Evolutionary conservation across 768 basidiomycete species (phyloP).

Genomic region (Pisolithus albus): DNA sequence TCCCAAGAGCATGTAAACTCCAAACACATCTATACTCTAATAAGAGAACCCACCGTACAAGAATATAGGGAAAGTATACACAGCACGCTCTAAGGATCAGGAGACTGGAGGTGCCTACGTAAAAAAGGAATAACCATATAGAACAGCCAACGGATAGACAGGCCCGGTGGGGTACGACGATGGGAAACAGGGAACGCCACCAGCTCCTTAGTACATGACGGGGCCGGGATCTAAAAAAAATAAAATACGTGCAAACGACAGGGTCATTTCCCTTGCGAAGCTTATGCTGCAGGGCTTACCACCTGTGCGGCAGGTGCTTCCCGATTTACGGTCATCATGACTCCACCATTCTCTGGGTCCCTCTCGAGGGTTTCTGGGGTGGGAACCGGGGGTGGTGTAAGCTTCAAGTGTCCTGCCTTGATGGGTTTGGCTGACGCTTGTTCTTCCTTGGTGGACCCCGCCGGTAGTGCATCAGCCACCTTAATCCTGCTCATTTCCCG

Average conservation of each 20-base stretch:
- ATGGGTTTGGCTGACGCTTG: slow-evolving; percentile 9
- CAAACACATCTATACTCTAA: neutral
- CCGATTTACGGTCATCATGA: slow-evolving; percentile 33
- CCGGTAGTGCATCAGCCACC: slow-evolving; percentile 22
- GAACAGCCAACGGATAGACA: slow-evolving; percentile 30
- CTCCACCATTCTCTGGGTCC: slow-evolving; percentile 29
- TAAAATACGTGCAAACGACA: slow-evolving; percentile 1
- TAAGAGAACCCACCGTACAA: slow-evolving; percentile 10
- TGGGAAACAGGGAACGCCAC: slow-evolving; percentile 18
- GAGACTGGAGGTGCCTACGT: slow-evolving; percentile 18
- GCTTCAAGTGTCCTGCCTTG: neutral
- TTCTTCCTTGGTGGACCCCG: slow-evolving; percentile 21
- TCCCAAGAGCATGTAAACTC: neutral
- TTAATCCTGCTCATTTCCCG: slow-evolving; percentile 70
- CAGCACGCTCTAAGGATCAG: slow-evolving; percentile 21
- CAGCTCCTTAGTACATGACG: neutral
- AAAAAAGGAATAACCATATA: slow-evolving; percentile 36
- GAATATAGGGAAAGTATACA: slow-evolving; percentile 2
- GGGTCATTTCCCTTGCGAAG: slow-evolving; percentile 24
- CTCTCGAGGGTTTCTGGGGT: slow-evolving; percentile 10
- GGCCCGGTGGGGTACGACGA: slow-evolving; percentile 12
- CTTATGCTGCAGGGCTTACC: slow-evolving; percentile 30
- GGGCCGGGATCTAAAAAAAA: slow-evolving; percentile 23
- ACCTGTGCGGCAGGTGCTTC: slow-evolving; percentile 28
- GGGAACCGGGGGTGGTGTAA: no score